Percentiles rank a stretch among this genome's conserved stretches.
Evolutionary conservation across 805 yeast genomes (phyloP).

Genomic region (Candida nitratophila): DNA sequence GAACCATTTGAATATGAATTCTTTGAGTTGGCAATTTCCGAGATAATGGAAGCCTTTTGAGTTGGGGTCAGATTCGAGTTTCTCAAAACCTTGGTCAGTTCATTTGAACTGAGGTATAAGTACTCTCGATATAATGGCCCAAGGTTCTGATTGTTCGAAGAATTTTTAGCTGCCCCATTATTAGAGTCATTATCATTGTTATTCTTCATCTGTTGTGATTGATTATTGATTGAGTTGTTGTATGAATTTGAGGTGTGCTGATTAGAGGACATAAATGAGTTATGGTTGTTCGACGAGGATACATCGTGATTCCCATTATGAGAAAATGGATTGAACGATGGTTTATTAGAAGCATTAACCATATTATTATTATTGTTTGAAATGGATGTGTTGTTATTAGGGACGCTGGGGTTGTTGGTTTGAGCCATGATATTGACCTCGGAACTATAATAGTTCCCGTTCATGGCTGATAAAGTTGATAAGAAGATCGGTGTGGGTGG

Average conservation of each 20-base stretch:
- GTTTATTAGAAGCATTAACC: no score
- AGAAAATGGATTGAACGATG: no score
- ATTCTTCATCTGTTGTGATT: background rate
- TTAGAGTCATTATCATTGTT: background rate
- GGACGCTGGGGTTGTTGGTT: background rate
- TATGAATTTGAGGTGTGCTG: no score
- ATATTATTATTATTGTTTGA: no score
- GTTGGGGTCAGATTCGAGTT: constrained; percentile 12
- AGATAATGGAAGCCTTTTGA: constrained; percentile 8
- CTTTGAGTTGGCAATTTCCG: background rate
- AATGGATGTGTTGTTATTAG: no score
- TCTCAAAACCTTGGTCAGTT: constrained; percentile 12
- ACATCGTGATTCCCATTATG: no score
- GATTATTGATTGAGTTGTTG: no score
- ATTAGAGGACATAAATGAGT: no score
- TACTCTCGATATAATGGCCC: background rate
- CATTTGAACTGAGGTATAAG: constrained; percentile 2
- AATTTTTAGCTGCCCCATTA: no score
- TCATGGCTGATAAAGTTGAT: background rate
- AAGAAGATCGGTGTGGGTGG: background rate
- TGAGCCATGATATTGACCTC: background rate
- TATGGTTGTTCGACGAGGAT: background rate
- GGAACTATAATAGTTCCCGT: background rate
- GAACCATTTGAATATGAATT: background rate
- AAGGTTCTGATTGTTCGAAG: no score